Conservation (phyloP, 192 early-diverging fungal species). For the Spizellomyces punctatus region DNA sequence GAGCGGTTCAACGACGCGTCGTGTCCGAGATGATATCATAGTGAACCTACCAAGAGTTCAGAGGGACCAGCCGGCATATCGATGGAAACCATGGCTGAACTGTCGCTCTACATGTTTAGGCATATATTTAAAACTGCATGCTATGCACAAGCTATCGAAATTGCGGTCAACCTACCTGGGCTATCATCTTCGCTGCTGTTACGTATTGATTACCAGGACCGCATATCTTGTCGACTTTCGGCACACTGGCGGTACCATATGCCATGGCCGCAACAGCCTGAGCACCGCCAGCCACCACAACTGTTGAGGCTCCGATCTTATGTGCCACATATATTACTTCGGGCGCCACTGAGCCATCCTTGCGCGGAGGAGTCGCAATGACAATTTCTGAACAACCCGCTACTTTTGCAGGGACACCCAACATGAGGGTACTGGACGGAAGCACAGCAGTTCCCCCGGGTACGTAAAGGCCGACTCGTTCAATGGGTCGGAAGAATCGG, state of each 20-base stretch:
- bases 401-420: constrained; percentile 96
- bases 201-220: constrained; percentile 99
- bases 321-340: constrained; percentile 98
- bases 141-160: constrained; percentile 7
- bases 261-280: constrained; percentile 99
- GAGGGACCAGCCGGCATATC: constrained; percentile 99
- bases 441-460: constrained; percentile 97
- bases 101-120: constrained; percentile 69
- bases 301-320: constrained; percentile 92
- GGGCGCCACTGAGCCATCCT: constrained; percentile 88
- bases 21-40: constrained; percentile 6
- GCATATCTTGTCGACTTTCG: constrained; percentile 99
- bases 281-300: constrained; percentile 94
- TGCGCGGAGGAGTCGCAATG: constrained; percentile 90
- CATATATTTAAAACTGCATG: too few relatives aligned
- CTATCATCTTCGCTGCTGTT: constrained; percentile 98
- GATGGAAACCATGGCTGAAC: constrained; percentile 89
- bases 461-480: constrained; percentile 95
- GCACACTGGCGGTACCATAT: constrained; percentile 93
- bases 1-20: constrained; percentile 12
- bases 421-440: constrained; percentile 93
- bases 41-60: constrained; percentile 74
- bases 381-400: constrained; percentile 96
- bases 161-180: constrained; percentile 51
- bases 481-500: constrained; percentile 92